Conservation (phyloP, 1,284 basidiomycete species). For the Trichosporon sp. region DNA sequence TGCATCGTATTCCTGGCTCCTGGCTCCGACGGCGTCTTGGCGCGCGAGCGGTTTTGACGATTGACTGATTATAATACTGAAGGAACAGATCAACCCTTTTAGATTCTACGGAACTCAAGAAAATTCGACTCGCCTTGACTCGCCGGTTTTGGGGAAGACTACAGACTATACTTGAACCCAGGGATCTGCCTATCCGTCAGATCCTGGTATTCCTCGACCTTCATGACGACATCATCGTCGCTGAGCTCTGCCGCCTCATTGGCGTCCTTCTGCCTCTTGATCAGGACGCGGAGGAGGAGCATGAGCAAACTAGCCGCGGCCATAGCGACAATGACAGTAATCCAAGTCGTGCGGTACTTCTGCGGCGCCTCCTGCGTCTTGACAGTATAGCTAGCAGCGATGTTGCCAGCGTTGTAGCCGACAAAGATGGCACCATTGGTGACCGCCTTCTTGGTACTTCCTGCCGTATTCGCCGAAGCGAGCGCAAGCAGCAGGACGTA, state of each 20-base stretch:
- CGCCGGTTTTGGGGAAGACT: too few relatives aligned
- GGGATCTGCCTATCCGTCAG: constrained; percentile 33
- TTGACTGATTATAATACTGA: background rate
- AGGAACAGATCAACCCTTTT: background rate
- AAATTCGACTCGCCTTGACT: too few relatives aligned
- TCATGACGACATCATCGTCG: constrained; percentile 9
- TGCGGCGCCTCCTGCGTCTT: constrained; percentile 35
- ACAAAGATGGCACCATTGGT: constrained; percentile 47
- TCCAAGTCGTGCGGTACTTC: constrained; percentile 52
- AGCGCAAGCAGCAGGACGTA: constrained; percentile 51
- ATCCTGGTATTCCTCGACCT: constrained; percentile 23
- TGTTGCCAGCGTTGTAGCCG: constrained; percentile 48
- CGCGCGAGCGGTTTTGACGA: too few relatives aligned
- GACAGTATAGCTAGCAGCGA: constrained; percentile 45
- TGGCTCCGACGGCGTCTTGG: too few relatives aligned
- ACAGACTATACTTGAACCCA: constrained; percentile 34
- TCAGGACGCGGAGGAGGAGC: constrained; percentile 38
- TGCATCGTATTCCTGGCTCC: background rate
- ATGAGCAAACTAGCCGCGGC: constrained; percentile 32
- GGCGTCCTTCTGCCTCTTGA: constrained; percentile 39
- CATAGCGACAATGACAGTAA: constrained; percentile 49
- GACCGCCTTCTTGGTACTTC: constrained; percentile 51
- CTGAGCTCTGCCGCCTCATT: background rate
- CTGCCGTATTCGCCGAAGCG: constrained; percentile 48
- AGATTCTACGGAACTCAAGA: background rate